Conservation (phyloP, 2,329 filamentous ascomycete species). For the Verticillium tricorpus region DNA sequence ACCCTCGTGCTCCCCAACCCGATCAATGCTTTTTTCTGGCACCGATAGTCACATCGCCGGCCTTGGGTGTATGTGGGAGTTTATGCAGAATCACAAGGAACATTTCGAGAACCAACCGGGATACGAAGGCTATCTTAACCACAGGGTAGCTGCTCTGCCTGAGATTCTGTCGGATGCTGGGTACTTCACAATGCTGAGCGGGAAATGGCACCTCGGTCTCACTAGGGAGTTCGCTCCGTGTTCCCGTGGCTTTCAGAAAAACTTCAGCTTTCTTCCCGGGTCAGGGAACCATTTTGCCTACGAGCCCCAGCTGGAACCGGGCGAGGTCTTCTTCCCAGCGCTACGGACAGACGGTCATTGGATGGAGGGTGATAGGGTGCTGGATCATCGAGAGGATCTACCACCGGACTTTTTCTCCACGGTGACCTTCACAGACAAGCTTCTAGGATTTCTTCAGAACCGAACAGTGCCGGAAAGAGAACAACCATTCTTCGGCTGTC, state of each 20-base stretch:
- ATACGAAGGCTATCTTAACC: constrained; percentile 27
- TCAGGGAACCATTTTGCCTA: no score
- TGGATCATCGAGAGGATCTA: constrained; percentile 17
- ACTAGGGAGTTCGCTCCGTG: neutral
- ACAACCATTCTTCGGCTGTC: constrained; percentile 42
- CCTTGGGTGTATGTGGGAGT: constrained; percentile 49
- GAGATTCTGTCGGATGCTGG: constrained; percentile 24
- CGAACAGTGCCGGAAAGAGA: constrained; percentile 26
- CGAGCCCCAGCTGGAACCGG: no score
- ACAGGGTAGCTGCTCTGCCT: constrained; percentile 20
- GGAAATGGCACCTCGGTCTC: constrained; percentile 21
- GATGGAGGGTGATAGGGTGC: no score
- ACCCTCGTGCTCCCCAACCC: constrained; percentile 54
- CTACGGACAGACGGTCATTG: no score
- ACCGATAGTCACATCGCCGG: constrained; percentile 52
- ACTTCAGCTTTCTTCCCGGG: no score
- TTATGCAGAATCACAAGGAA: constrained; percentile 4
- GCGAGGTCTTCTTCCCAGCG: no score
- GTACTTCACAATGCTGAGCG: constrained; percentile 24
- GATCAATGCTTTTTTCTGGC: constrained; percentile 56
- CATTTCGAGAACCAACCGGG: constrained; percentile 16
- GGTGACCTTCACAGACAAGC: constrained; percentile 34
- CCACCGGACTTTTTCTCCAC: constrained; percentile 39
- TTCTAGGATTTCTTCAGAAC: constrained; percentile 34
- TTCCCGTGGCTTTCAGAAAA: neutral